Percentiles rank a stretch among this genome's conserved stretches.
These are phyloP conservation scores for Colletotrichum navitas DNA, from an alignment of 2,329 filamentous ascomycete species.

Conservation along the genomic window DNA sequence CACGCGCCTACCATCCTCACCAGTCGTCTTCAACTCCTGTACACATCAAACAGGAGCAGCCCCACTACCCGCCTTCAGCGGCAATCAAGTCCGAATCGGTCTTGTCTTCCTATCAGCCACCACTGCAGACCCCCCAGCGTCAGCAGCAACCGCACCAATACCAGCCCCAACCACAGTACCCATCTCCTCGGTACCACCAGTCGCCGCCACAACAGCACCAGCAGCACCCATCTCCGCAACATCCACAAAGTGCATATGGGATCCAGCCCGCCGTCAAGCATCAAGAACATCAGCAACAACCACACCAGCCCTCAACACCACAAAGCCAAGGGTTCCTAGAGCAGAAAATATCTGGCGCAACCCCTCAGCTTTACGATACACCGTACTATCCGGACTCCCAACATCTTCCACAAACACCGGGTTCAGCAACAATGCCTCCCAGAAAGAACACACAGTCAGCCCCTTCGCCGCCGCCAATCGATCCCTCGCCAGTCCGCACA, in stretches of 20 bases:
- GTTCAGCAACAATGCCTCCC: conserved; percentile 53
- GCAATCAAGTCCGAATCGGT: conserved; percentile 37
- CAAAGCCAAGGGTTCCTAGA: conserved; percentile 37
- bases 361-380: conserved; percentile 37
- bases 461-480: conserved; percentile 58
- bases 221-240: conserved; percentile 45
- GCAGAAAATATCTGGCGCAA: conserved; percentile 18
- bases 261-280: conserved; percentile 28
- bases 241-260: conserved; percentile 35
- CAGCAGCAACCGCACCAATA: conserved; percentile 51
- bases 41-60: conserved; percentile 42
- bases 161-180: conserved; percentile 45
- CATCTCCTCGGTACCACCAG: conserved; percentile 44
- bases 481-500: conserved; percentile 83
- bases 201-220: conserved; percentile 44
- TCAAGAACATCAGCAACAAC: conserved; percentile 25
- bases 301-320: conserved; percentile 32
- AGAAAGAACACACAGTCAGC: conserved; percentile 54
- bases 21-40: conserved; percentile 41
- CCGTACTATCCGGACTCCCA: conserved; percentile 33
- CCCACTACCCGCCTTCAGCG: conserved; percentile 42
- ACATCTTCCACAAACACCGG: conserved; percentile 41
- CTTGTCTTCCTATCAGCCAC: conserved; percentile 34
- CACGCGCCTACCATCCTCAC: conserved; percentile 39
- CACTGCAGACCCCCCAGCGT: conserved; percentile 48